Conservation (phyloP, 2,329 filamentous ascomycete genomes). For the Beauveria brongniartii region DNA sequence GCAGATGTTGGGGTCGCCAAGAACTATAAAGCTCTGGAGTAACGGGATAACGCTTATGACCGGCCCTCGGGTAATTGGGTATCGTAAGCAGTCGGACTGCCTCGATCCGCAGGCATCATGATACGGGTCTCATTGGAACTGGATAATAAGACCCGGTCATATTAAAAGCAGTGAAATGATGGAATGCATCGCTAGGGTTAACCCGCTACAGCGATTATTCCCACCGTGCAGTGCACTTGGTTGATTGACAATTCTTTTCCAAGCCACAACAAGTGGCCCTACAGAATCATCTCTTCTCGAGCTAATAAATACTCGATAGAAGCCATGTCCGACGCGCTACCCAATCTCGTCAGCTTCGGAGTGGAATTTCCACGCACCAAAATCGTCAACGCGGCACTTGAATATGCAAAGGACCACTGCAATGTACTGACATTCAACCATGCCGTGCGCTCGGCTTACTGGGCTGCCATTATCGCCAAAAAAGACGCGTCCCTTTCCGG, state of each 20-base stretch:
- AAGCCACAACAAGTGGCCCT: not conserved
- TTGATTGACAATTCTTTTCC: not conserved
- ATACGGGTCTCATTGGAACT: too few relatives aligned
- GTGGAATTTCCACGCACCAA: not conserved
- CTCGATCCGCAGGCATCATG: too few relatives aligned
- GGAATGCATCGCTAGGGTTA: not conserved
- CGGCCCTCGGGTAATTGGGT: not conserved
- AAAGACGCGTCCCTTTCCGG: slow-evolving; percentile 1
- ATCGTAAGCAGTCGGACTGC: not conserved
- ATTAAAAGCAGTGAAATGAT: not conserved
- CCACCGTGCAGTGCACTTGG: not conserved
- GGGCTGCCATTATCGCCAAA: slow-evolving; percentile 10
- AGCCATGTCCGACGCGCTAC: not conserved
- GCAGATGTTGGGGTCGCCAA: too few relatives aligned
- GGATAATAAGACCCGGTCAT: not conserved
- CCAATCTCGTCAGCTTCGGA: not conserved
- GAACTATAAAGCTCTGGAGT: too few relatives aligned
- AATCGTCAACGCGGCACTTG: not conserved
- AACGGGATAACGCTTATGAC: not conserved
- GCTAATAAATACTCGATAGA: too few relatives aligned
- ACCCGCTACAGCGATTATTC: not conserved
- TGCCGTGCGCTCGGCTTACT: slow-evolving; percentile 12
- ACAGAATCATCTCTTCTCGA: not conserved
- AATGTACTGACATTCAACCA: slow-evolving; percentile 12
- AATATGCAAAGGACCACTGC: slow-evolving; percentile 11